Conservation (phyloP, 768 basidiomycete species). For the Amanita molliuscula region DNA sequence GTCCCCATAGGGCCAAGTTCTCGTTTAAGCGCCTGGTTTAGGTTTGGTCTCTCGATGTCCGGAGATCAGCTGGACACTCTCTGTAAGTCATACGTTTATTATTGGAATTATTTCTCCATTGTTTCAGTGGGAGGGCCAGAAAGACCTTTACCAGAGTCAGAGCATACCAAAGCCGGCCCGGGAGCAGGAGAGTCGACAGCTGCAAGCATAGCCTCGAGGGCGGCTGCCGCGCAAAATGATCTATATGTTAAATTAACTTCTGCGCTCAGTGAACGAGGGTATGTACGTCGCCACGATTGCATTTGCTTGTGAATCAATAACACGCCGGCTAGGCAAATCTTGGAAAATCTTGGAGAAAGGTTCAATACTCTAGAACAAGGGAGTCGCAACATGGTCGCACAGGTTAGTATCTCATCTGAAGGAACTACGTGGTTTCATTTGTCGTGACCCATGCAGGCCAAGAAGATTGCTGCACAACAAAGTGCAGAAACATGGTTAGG, state of each 20-base stretch:
- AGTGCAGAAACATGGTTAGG: slow-evolving; percentile 59
- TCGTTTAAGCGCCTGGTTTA: slow-evolving; percentile 45
- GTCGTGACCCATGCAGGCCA: slow-evolving; percentile 33
- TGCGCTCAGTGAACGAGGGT: slow-evolving; percentile 59
- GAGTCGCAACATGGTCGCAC: slow-evolving; percentile 53
- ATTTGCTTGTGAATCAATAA: not conserved
- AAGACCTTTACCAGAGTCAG: slow-evolving; percentile 37
- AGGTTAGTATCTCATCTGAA: slow-evolving; percentile 28
- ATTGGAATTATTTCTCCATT: not conserved
- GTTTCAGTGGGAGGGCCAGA: slow-evolving; percentile 55
- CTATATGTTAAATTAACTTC: slow-evolving; percentile 38
- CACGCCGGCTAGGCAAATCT: slow-evolving; percentile 36
- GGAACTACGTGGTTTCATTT: not conserved
- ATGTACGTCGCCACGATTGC: slow-evolving; percentile 11
- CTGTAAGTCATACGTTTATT: slow-evolving; percentile 26
- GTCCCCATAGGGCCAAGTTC: slow-evolving; percentile 50
- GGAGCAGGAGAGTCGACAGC: slow-evolving; percentile 9
- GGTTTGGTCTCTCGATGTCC: slow-evolving; percentile 36
- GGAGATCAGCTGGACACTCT: slow-evolving; percentile 53
- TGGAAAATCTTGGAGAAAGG: slow-evolving; percentile 49
- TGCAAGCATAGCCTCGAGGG: slow-evolving; percentile 20
- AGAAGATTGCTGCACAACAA: slow-evolving; percentile 51
- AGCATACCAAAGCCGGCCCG: not conserved
- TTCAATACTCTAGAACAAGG: slow-evolving; percentile 58
- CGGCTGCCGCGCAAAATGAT: slow-evolving; percentile 25